Percentiles rank a stretch among this genome's conserved stretches.
Conservation (phyloP, 192 early-diverging fungal species). For the Backusella mclennaniae region DNA sequence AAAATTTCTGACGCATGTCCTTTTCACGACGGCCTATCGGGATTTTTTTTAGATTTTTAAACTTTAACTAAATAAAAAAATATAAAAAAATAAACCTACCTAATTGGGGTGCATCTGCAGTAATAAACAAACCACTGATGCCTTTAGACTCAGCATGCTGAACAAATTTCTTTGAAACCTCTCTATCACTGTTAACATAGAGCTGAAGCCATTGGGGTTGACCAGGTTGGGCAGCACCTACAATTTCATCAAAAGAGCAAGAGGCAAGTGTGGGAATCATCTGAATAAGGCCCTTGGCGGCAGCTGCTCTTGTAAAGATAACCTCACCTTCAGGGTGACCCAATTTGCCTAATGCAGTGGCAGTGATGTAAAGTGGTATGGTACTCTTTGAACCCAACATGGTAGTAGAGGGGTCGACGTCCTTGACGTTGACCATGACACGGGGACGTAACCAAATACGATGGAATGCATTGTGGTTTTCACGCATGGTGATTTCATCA, state of each 20-base stretch:
- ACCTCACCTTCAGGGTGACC: slow-evolving; percentile 77
- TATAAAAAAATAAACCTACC: slow-evolving; percentile 17
- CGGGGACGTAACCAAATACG: slow-evolving; percentile 71
- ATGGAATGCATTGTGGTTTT: slow-evolving; percentile 78
- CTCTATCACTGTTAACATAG: slow-evolving; percentile 77
- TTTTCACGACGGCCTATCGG: slow-evolving; percentile 64
- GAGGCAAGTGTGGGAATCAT: slow-evolving; percentile 79
- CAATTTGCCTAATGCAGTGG: slow-evolving; percentile 69
- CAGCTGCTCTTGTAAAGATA: slow-evolving; percentile 54
- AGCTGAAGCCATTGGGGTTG: slow-evolving; percentile 74
- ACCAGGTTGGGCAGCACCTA: slow-evolving; percentile 42
- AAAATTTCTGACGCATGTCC: slow-evolving; percentile 78
- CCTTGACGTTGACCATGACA: slow-evolving; percentile 71
- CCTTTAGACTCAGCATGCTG: slow-evolving; percentile 72
- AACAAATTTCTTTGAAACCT: slow-evolving; percentile 63
- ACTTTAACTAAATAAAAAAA: neutral
- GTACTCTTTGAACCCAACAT: slow-evolving; percentile 55
- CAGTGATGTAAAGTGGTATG: slow-evolving; percentile 75
- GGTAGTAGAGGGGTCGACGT: slow-evolving; percentile 60
- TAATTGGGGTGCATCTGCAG: slow-evolving; percentile 77
- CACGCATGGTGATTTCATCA: slow-evolving; percentile 78
- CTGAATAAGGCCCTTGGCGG: slow-evolving; percentile 59
- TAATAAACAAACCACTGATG: slow-evolving; percentile 79
- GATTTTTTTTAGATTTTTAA: neutral
- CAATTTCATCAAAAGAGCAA: slow-evolving; percentile 67